Evolutionary conservation across 768 basidiomycete species (phyloP), one percentile per base, ranked within the genome.

Genomic region (Rhodosporidiobolus odoratus): DNA sequence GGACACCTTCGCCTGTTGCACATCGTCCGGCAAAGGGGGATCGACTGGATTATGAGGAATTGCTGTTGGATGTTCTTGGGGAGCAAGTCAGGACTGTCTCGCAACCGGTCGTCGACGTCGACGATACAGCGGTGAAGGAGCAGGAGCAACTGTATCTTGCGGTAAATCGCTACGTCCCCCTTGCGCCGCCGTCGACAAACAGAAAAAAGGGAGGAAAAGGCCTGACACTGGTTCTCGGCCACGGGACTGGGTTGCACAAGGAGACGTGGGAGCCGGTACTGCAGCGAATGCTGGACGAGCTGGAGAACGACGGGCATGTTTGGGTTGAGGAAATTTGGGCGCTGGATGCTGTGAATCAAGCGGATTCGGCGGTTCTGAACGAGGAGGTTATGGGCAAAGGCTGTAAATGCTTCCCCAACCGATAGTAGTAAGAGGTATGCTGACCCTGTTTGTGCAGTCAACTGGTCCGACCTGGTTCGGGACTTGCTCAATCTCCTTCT

Each of bases 291-390:
- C 25, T 58, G 45, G 35, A 34, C 35, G 37, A 45, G 47, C 65
- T 65, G 45, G 65, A 58, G 30, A 27, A 25, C 17, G 32, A 47
- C 21, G 47, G 45, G 8, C 45, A 48, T 3, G 35, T 45, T 6
- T 15, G 30, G 27, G 57, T 92, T 78, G 82, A 89, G 82, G 85
- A 88, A 67, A 82, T 93, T 3, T 94, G 91, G 90, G 76, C 85
- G 0, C 88, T 90, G 83, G 93, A 95, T 72, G 84, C 89, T 4
- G 84, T 87, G 4, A 88, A 91, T 69, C 91, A 94, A 69, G 93
- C 91, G 1, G 92, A 94, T 68, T 83, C 90, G n/a, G 87, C 84
- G 1, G 77, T 90, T 17, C 61, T 94, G 48, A 96, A 95, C 69
- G 82, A 77, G 1, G 79, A 79, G 1, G 80, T 80, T 25, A 81